Percentiles rank a stretch among this genome's conserved stretches.
These are phyloP conservation scores for Gossypium raimondii DNA, from an alignment of 345 rosid species.

Conservation along the genomic window DNA sequence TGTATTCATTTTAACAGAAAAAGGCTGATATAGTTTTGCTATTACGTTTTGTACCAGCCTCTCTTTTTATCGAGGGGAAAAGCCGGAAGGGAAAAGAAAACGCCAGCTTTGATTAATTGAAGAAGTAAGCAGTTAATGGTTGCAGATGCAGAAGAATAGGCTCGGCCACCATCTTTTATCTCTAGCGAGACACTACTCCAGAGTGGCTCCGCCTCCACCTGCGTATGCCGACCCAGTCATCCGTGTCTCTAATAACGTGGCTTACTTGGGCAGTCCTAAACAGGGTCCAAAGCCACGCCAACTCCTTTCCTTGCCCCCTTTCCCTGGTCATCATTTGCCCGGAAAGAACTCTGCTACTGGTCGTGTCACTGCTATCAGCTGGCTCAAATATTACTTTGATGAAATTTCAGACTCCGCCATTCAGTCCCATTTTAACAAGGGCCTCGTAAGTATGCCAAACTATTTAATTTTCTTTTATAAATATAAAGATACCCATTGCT, in stretches of 20 bases:
- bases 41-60: no score
- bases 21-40: no score
- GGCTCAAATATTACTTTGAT: slow-evolving; percentile 79
- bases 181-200: slow-evolving; percentile 39
- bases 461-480: neutral
- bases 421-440: slow-evolving; percentile 79
- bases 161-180: slow-evolving; percentile 13
- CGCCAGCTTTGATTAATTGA: neutral
- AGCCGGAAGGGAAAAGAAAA: no score
- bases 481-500: neutral
- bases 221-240: slow-evolving; percentile 26
- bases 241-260: slow-evolving; percentile 59
- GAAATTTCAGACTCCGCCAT: slow-evolving; percentile 53
- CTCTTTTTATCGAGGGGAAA: no score
- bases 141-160: slow-evolving; percentile 25
- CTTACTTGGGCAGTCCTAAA: slow-evolving; percentile 52
- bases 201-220: slow-evolving; percentile 50
- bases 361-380: slow-evolving; percentile 68
- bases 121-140: neutral
- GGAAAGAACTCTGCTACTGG: slow-evolving; percentile 30
- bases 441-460: slow-evolving; percentile 49
- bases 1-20: no score
- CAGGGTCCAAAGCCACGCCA: slow-evolving; percentile 77
- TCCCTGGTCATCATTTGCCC: slow-evolving; percentile 60
- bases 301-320: slow-evolving; percentile 74